phyloP scores from a whole-genome alignment of 495 filamentous ascomycete species.

The Hypoxylon cercidicola region DNA sequence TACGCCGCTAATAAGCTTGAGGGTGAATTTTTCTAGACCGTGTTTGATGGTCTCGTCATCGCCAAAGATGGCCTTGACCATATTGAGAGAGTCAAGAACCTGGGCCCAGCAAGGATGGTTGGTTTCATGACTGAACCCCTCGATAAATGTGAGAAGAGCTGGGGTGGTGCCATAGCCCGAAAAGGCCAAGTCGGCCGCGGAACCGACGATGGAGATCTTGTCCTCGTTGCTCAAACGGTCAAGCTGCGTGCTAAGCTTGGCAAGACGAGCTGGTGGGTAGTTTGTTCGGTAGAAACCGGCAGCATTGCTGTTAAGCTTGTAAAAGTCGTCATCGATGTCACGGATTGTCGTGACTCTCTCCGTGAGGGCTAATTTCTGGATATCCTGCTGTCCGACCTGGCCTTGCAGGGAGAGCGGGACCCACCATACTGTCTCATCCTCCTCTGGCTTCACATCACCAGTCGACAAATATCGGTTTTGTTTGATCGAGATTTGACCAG shows the following conservation, averaged over 20 bases:
- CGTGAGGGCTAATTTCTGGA: slow-evolving; percentile 70
- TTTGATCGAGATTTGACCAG: slow-evolving; percentile 79
- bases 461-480: slow-evolving; percentile 90
- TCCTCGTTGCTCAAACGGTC: slow-evolving; percentile 82
- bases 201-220: slow-evolving; percentile 89
- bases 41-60: slow-evolving; percentile 64
- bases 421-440: slow-evolving; percentile 96
- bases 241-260: slow-evolving; percentile 78
- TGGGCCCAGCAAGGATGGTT: slow-evolving; percentile 92
- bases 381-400: slow-evolving; percentile 61
- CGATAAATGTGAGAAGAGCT: slow-evolving; percentile 79
- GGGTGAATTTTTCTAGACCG: slow-evolving; percentile 77
- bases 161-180: slow-evolving; percentile 84
- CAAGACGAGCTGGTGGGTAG: slow-evolving; percentile 81
- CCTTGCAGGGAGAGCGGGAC: slow-evolving; percentile 83
- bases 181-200: slow-evolving; percentile 90
- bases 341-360: slow-evolving; percentile 77
- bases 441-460: slow-evolving; percentile 83
- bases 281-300: slow-evolving; percentile 94
- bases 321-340: slow-evolving; percentile 81
- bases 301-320: slow-evolving; percentile 90
- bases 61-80: slow-evolving; percentile 61
- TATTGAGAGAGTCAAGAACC: slow-evolving; percentile 72
- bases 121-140: slow-evolving; percentile 81
- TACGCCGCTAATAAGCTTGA: slow-evolving; percentile 74